phyloP scores from a whole-genome alignment of 352 stramenopile species.

The Pythium scleroteichum region DNA sequence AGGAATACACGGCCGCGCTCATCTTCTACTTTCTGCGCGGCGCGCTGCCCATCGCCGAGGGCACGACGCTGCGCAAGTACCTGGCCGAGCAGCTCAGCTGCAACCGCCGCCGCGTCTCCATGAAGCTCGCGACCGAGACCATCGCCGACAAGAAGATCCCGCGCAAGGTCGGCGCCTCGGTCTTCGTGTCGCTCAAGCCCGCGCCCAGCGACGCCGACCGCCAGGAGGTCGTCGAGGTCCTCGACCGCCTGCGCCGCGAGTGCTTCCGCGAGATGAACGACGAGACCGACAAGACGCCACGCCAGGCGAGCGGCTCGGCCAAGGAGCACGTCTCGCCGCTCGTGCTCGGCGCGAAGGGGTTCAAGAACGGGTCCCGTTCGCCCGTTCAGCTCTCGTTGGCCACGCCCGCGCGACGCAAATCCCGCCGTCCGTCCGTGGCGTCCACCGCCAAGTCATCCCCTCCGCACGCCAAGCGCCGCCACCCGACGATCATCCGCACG shows the following conservation, averaged over 20 bases:
- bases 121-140: slow-evolving; percentile 70
- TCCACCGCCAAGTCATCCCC: slow-evolving; percentile 22
- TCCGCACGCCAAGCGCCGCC: slow-evolving; percentile 33
- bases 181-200: slow-evolving; percentile 50
- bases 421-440: slow-evolving; percentile 11
- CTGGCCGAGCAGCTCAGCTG: slow-evolving; percentile 65
- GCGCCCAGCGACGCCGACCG: slow-evolving; percentile 33
- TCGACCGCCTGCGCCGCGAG: slow-evolving; percentile 37
- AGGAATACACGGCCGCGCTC: slow-evolving; percentile 62
- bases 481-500: slow-evolving; percentile 73
- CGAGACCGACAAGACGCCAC: slow-evolving; percentile 11
- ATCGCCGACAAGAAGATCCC: slow-evolving; percentile 63
- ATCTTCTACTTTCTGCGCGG: slow-evolving; percentile 70
- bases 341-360: neutral
- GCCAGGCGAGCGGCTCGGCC: neutral
- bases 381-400: slow-evolving; percentile 6
- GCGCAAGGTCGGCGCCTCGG: slow-evolving; percentile 63
- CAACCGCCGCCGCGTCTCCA: slow-evolving; percentile 64
- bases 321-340: slow-evolving; percentile 13
- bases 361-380: neutral
- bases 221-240: slow-evolving; percentile 34
- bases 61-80: slow-evolving; percentile 70
- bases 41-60: slow-evolving; percentile 46
- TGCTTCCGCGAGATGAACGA: slow-evolving; percentile 36
- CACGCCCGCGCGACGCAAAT: slow-evolving; percentile 16